phyloP scores from a whole-genome alignment of 2,329 filamentous ascomycete species.

The Fusarium longipes region DNA sequence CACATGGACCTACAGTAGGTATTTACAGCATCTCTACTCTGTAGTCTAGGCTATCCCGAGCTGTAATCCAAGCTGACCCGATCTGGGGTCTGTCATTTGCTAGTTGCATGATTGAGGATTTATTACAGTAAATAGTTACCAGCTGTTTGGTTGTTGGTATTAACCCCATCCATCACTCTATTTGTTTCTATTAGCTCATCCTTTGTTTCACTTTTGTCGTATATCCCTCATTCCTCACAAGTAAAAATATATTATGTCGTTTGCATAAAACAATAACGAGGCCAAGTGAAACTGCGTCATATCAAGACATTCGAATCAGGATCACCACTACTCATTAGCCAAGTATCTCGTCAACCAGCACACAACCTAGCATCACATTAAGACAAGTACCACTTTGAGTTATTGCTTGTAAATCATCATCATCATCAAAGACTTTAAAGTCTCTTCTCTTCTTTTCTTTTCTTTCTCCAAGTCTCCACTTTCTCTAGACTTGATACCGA shows the following conservation, averaged over 20 bases:
- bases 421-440: slow-evolving; percentile 17
- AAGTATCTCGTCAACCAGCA: background rate
- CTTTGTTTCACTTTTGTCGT: slow-evolving; percentile 33
- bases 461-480: slow-evolving; percentile 16
- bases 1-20: background rate
- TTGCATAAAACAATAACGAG: slow-evolving; percentile 20
- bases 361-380: background rate
- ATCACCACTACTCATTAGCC: background rate
- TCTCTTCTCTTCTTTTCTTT: background rate
- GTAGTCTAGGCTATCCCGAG: slow-evolving; percentile 4
- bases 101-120: slow-evolving; percentile 1
- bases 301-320: background rate
- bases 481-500: slow-evolving; percentile 36
- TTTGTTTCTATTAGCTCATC: slow-evolving; percentile 21
- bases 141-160: background rate
- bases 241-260: background rate
- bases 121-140: background rate
- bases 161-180: background rate
- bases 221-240: background rate
- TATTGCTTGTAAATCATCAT: slow-evolving; percentile 8
- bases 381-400: background rate
- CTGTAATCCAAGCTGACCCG: background rate
- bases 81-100: slow-evolving; percentile 11
- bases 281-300: slow-evolving; percentile 11
- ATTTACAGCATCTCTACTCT: background rate